These are phyloP conservation scores for Bremia lactucae DNA, from an alignment of 352 stramenopile genomes.

Conservation along the genomic window DNA sequence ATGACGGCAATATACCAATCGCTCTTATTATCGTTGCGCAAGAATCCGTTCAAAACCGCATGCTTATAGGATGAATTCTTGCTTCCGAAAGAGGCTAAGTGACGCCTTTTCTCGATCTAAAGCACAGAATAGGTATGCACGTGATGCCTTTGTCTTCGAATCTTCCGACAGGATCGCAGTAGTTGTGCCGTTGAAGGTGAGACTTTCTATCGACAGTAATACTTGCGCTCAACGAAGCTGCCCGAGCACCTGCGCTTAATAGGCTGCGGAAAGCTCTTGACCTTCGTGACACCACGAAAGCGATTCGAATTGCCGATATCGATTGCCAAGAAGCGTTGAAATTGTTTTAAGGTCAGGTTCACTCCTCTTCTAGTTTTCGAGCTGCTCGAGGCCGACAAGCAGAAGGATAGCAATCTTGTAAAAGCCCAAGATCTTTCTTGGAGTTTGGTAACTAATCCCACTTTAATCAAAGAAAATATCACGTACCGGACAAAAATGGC, in stretches of 20 bases:
- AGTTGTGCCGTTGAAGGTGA: conserved; percentile 67
- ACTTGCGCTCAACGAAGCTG: conserved; percentile 76
- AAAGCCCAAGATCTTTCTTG: conserved; percentile 48
- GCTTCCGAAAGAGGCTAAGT: conserved; percentile 86
- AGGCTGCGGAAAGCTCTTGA: conserved; percentile 82
- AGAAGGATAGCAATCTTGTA: conserved; percentile 69
- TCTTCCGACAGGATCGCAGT: conserved; percentile 69
- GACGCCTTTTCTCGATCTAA: conserved; percentile 84
- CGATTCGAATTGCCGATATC: conserved; percentile 37
- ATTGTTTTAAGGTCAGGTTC: no score
- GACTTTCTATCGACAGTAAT: conserved; percentile 56
- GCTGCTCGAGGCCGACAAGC: conserved; percentile 55
- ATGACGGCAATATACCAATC: conserved; percentile 66
- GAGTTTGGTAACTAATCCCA: conserved; percentile 49
- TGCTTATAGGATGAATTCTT: conserved; percentile 92
- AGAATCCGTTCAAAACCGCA: conserved; percentile 82
- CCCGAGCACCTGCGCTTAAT: conserved; percentile 49
- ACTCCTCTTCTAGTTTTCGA: conserved; percentile 69
- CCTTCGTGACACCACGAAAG: conserved; percentile 33
- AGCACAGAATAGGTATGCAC: conserved; percentile 84
- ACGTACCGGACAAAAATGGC: conserved; percentile 74
- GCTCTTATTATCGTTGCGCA: conserved; percentile 88
- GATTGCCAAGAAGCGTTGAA: conserved; percentile 38
- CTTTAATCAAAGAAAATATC: conserved; percentile 75
- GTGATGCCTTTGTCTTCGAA: conserved; percentile 73